Evolutionary conservation across 306 rosid species (phyloP), one percentile per base, ranked within the genome.

Genomic region (Myrica gale): DNA sequence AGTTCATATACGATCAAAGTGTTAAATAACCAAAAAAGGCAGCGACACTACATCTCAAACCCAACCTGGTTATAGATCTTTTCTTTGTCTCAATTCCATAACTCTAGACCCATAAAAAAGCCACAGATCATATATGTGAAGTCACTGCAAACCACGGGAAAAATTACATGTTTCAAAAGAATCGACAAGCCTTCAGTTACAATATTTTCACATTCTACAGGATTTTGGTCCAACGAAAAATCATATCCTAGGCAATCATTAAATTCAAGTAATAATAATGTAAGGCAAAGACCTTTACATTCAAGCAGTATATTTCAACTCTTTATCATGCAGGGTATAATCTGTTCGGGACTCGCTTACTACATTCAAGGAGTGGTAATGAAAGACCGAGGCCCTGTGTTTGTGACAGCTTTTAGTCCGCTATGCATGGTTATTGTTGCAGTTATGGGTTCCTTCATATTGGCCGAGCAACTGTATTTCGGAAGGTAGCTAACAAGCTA

Each of bases 331-430:
- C 91, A 96, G 99, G 99, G 93, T 7, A 71, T 96, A 72, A 74
- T 88, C 2, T 82, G 93, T 66, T 90, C 98, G 0, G 99, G 93
- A 41, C 53, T 96, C 26, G 81, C 88, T 74, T 92, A 90, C 78
- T 96, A 92, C 85, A 80, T 96, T 72, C 99, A 95, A 87, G 99
- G 99, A 80, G 47, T 90, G 11, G 90, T 96, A 26, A 87, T 92
- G 92, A 82, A 84, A 84, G 80, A 79, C 39, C 88, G 92, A 89
- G 99, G 99, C 19, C 97, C 99, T 13, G 97, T 96, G 9, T 96
- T 89, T 69, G 93, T 96, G 9, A 96, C 99, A 54, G 89, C 99
- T 5, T 96, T 96, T 71, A 86, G 46, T 75, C 97, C 98, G 23
- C 80, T 92, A 44, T 17, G 88, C 76, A 92, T 92, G 98, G 86